These are phyloP conservation scores for Bipolaris bicolor DNA, from an alignment of 2,329 filamentous ascomycete species.

Conservation along the genomic window DNA sequence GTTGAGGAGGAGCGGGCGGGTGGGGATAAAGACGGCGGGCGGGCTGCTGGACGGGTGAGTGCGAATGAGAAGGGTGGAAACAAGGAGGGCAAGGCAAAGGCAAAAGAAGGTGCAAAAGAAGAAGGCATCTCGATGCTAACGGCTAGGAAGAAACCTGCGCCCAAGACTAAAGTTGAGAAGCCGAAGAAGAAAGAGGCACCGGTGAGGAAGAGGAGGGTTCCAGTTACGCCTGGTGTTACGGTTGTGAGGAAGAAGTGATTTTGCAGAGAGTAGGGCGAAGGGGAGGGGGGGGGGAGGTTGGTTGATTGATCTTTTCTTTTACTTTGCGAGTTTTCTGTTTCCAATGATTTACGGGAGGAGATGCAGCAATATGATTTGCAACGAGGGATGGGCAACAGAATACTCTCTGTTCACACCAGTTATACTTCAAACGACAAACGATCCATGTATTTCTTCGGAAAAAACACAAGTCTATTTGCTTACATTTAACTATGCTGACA, in stretches of 20 bases:
- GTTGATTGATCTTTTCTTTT: neutral
- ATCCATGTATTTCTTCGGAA: neutral
- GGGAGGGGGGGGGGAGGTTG: too few relatives aligned
- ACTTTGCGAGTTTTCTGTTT: neutral
- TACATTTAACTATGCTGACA: neutral
- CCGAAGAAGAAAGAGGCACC: constrained; percentile 11
- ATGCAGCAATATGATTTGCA: too few relatives aligned
- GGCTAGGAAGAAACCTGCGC: constrained; percentile 25
- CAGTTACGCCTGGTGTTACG: constrained; percentile 3
- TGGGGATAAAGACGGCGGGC: too few relatives aligned
- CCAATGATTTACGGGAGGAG: too few relatives aligned
- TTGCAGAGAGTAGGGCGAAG: too few relatives aligned
- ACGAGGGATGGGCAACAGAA: too few relatives aligned
- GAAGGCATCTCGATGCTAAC: neutral
- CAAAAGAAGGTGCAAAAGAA: constrained; percentile 17
- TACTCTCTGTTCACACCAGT: too few relatives aligned
- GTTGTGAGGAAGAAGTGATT: constrained; percentile 3
- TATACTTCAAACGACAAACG: neutral
- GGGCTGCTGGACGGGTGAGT: too few relatives aligned
- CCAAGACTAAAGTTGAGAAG: constrained; percentile 15
- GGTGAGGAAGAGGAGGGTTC: constrained; percentile 2
- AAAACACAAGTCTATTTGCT: neutral
- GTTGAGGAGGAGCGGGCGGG: constrained; percentile 3
- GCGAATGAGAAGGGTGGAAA: too few relatives aligned
- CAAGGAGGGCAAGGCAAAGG: too few relatives aligned